Evolutionary conservation across 73 alveolate species (phyloP), one percentile per base, ranked within the genome.

Genomic region (Halteria grandinella): DNA sequence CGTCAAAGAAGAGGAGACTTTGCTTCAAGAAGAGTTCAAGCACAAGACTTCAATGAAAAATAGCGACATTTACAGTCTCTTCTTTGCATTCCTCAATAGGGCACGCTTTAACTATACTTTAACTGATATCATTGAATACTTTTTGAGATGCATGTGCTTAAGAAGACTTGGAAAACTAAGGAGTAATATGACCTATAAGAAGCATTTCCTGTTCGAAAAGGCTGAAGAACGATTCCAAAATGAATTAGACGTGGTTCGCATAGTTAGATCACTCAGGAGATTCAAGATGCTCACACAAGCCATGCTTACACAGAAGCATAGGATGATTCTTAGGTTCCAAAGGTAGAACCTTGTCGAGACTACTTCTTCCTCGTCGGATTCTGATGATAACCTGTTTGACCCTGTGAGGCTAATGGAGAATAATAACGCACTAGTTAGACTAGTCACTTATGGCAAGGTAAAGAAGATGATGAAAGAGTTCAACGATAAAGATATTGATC

Each of bases 321-420:
- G 64, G 57, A 54, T 39, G 63, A 63, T 73, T 29, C 24, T 73
- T 50, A 7, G 64, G 23, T 73, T 73, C 37, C 41, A 73, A 40
- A 52, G 63, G 44, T 34, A 48, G 10, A 73, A 73, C 31, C 25
- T 54, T 23, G 47, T 66, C 7, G 55, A 34, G 28, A 62, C 78
- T 11, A 17, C 40, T 2, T 62, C 78, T 6, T 62, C 78, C 11
- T 62, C 78, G 17, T 62, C 78, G 4, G 78, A 62, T 29, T 62
- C 78, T 17, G 78, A 62, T 41, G 59, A 34, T n/a, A 23, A 41
- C 10, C 36, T 24, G 25, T 15, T 62, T 49, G 41, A 62, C 25
- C 36, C 78, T 41, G 5, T 62, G 23, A 5, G 23, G 10, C 41
- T 39, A 45, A 62, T 62, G 78, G 78, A 41, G 62, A 39, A 34